Base-by-base conservation (phyloP, 176 grass and related monocot genomes). In the Puccinellia tenuiflora region DNA sequence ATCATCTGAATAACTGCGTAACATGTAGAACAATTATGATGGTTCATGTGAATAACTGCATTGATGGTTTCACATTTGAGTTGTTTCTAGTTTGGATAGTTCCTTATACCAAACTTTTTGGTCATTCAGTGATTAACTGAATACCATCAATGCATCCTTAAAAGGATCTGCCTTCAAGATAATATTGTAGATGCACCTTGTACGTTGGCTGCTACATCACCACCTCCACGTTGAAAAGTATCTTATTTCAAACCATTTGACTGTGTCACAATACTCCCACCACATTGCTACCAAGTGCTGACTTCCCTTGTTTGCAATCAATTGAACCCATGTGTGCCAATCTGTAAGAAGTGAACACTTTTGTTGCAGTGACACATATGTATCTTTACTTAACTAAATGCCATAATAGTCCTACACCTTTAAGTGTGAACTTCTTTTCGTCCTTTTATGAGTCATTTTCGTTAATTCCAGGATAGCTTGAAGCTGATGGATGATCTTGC, bases 401-500 rank as follows among this genome's bases (percentile, higher is more conserved):
- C 18, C 66, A 48, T 43, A 39, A 42, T 75, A 59, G 62, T 38
- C 50, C 12, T 84, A 53, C 37, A 37, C 28, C 26, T 31, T 40
- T 61, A 80, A 43, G n/a, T 22, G 21, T 79, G 26, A 74, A 66
- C 67, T 81, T 15, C 8, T 76, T 74, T 71, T 83, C 40, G 54
- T 29, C 83, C 26, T 18, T 64, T 50, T 39, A 56, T 48, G 80
- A 24, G 37, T 81, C 56, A 33, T 48, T 80, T 77, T 61, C 53
- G 46, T 82, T 75, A 65, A 72, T 83, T 81, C 17, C 91, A 97
- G 94, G 94, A 97, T 89, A 97, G 89, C 79, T 85, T 97, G 86
- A 97, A 97, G 80, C 75, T 97, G 81, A 97, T 97, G 88, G 95
- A 97, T 53, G 95, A 97, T 89, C 81, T 97, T 71, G 90, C 86